These are phyloP conservation scores for Boletus speciosus DNA, from an alignment of 768 basidiomycete species.

Conservation along the genomic window DNA sequence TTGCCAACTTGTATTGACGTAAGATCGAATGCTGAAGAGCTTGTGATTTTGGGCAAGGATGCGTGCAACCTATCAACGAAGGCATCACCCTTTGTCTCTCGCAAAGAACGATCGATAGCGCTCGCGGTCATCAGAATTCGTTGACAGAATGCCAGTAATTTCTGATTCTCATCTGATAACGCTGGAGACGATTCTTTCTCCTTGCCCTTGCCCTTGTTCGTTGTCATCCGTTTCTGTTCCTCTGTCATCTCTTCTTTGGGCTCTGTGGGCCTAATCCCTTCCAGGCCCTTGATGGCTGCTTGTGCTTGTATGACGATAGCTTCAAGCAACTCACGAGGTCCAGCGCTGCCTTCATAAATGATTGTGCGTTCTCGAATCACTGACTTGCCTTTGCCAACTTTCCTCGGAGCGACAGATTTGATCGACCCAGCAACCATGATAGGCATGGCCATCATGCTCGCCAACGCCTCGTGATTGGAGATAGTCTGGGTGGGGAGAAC, in stretches of 20 bases:
- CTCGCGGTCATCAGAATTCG: conserved; percentile 79
- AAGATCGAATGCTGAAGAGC: conserved; percentile 46
- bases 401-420: conserved; percentile 61
- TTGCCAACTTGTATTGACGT: conserved; percentile 38
- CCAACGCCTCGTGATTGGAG: conserved; percentile 88
- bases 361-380: conserved; percentile 77
- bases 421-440: conserved; percentile 81
- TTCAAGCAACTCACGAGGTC: conserved; percentile 89
- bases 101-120: conserved; percentile 83
- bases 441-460: conserved; percentile 96
- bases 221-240: conserved; percentile 85
- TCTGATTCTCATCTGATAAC: conserved; percentile 70
- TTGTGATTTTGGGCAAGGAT: conserved; percentile 70
- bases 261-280: conserved; percentile 54
- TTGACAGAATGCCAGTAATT: conserved; percentile 76
- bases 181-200: conserved; percentile 41
- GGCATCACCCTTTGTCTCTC: conserved; percentile 84
- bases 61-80: conserved; percentile 79
- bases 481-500: conserved; percentile 58
- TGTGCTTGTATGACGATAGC: conserved; percentile 89
- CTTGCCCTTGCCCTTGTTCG: conserved; percentile 61
- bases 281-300: conserved; percentile 85
- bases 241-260: conserved; percentile 67
- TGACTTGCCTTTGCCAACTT: conserved; percentile 40
- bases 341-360: conserved; percentile 85